Evolutionary conservation across 495 filamentous ascomycete genomes (phyloP).

Genomic region (Oidiodendron maius): DNA sequence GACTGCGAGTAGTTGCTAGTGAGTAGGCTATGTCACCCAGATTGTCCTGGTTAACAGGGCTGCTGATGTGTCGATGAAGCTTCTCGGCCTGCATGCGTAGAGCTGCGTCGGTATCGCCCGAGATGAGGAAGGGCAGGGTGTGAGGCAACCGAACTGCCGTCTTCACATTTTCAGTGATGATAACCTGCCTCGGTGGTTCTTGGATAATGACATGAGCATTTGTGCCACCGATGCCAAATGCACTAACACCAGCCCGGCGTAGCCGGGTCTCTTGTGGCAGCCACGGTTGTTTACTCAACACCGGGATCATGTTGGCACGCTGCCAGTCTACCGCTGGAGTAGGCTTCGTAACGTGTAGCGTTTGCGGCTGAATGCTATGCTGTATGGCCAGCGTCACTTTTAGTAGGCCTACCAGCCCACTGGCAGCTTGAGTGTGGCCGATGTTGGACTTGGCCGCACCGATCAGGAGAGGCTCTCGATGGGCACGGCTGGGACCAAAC

Average conservation of each 20-base stretch:
- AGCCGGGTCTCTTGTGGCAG: conserved; percentile 32
- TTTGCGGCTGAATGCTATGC: conserved; percentile 43
- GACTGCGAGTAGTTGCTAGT: conserved; percentile 12
- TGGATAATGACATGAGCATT: too few relatives aligned
- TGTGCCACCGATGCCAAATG: conserved; percentile 2
- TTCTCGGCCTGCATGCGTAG: too few relatives aligned
- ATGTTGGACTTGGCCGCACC: conserved; percentile 54
- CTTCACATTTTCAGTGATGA: too few relatives aligned
- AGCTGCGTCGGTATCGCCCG: too few relatives aligned
- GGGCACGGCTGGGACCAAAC: conserved; percentile 26
- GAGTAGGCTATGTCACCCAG: conserved; percentile 29
- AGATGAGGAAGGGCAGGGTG: too few relatives aligned
- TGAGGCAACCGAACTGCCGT: too few relatives aligned
- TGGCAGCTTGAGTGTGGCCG: conserved; percentile 51
- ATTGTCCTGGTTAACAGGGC: too few relatives aligned
- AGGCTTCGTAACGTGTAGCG: conserved; percentile 39
- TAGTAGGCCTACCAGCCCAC: conserved; percentile 50
- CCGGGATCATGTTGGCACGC: background rate
- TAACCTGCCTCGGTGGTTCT: too few relatives aligned
- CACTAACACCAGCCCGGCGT: conserved; percentile 37
- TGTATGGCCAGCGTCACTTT: conserved; percentile 54
- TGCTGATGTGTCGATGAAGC: too few relatives aligned
- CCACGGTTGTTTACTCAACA: conserved; percentile 10
- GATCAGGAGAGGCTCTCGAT: conserved; percentile 37
- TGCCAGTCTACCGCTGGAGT: conserved; percentile 43